Evolutionary conservation across 768 basidiomycete species (phyloP), one percentile per base, ranked within the genome.

Genomic region (Favolaschia claudopus): DNA sequence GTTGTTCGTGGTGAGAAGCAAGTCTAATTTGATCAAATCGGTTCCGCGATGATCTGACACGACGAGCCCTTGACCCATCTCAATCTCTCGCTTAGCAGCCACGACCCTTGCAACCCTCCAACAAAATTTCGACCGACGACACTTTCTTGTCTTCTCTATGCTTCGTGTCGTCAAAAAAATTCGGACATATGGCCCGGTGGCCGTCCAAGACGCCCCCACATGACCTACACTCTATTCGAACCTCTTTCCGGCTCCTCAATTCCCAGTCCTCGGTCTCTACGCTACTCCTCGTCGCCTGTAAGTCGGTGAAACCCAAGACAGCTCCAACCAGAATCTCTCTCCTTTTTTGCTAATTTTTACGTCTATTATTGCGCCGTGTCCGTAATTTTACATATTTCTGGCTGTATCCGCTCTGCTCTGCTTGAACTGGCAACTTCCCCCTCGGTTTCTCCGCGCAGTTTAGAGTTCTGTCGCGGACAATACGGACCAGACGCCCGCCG

Each of bases 391-490:
- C 36, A 40, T 33, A 25, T 22, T 25, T 29, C 38, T 28, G 24
- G 29, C 47, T 46, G 27, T 32, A 13, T 29, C 20, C 29, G 22
- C 25, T 20, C 7, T 15, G 28, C 39, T 55, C 12, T 27, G 38
- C n/a, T n/a, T n/a, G n/a, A 14, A 38, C 32, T 27, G 19, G 12
- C 8, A 10, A n/a, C 10, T 43, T 37, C 38, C 28, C 42, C 60
- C 60, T 55, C 28, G 42, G 38, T 51, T 61, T 61, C 60, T 61
- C 60, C 60, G 60, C 52, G 36, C 27, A 51, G 17, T n/a, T n/a
- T n/a, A n/a, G n/a, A n/a, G n/a, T n/a, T n/a, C n/a, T n/a, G n/a
- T n/a, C 15, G 45, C 59, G 59, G 45, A 25, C 17, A 28, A 2
- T 1, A 7, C 47, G 53, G 53, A 13, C 44, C 50, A 15, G 36